Evolutionary conservation across 176 grass and related monocot genomes (phyloP), one percentile per base, ranked within the genome.

Genomic region (Aechmea fasciata): DNA sequence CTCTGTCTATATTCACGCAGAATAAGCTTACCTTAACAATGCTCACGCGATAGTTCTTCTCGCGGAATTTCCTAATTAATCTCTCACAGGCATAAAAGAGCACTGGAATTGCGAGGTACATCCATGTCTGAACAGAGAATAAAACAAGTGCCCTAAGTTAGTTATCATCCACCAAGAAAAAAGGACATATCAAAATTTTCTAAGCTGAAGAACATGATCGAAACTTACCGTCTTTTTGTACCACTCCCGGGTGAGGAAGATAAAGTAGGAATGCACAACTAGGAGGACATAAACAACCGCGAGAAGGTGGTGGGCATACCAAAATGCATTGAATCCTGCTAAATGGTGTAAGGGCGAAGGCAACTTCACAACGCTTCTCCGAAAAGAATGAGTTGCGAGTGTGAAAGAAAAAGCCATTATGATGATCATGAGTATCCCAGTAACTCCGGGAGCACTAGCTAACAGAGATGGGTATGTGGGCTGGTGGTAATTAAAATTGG

Each of bases 341-440:
- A 99, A 84, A 78, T 99, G 87, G 61, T 99, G 95, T 62, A 99
- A 77, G 12, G 87, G 90, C 11, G 90, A 93, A 3, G 89, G 89
- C 75, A 99, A 73, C 84, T 94, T 99, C 17, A 90, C 89, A 25
- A 99, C 87, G 65, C 78, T 99, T 64, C 95, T 86, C 71, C 90
- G 70, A 69, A 99, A 99, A 55, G 71, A 85, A 82, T 87, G 87
- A 4, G 78, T 99, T 3, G 95, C 95, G 52, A 94, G 79, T n/a
- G 87, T 99, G 84, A 99, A 99, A 75, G 87, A 88, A 75, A 99
- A 99, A 1, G 90, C 72, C 95, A 99, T 99, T 20, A 99, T 93
- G 72, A 94, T 77, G 74, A 99, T 85, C 87, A 99, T 94, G 68
- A 99, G 77, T 55, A 94, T 86, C 33, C 95, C 95, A 14, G 95